Evolutionary conservation across 164 flowering plant species (phyloP), one percentile per base, ranked within the genome.

Genomic region (Malania oleifera): DNA sequence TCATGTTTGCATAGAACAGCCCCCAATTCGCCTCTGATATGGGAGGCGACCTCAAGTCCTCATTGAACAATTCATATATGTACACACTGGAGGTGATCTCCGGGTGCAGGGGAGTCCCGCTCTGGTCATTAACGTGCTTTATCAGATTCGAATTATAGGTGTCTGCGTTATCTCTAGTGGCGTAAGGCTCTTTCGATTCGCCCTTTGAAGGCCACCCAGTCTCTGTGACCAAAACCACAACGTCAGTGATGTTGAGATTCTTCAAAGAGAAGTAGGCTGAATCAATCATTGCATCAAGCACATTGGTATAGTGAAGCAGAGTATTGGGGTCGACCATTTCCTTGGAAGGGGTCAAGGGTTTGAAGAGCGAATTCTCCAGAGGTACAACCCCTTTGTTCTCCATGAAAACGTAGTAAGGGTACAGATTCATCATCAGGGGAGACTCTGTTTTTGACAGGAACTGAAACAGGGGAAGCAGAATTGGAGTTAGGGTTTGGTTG

Each of bases 261-360:
- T 71, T 85, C 95, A 93, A 85, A 0, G 97, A 95, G 60, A 78
- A 79, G 52, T 86, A 88, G 0, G 78, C 93, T 0, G 96, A 79
- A 58, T 95, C 96, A 58, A 95, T 73, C 96, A 93, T 85, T 29
- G 97, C 97, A 60, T 95, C 99, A 2, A 85, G 74, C 17, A 90
- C 96, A 60, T 85, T 95, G 28, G 93, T 82, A 73, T 95, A 95
- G 51, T 95, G 99, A 31, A 95, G 82, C 69, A 95, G 58, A 19
- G 99, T 88, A 57, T 95, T 91, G 9, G 96, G 95, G 59, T 95
- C 99, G 7, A 93, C 95, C 91, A 91, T 89, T 54, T 95, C 96
- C 57, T 85, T 88, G 0, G 95, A 76, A 0, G 99, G 97, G 6
- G 83, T 76, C 57, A 93, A 65, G 0, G 95, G 97, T 69, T 81